These are phyloP conservation scores for Aegilops longissima DNA, from an alignment of 176 grass and related monocot genomes.

Conservation along the genomic window DNA sequence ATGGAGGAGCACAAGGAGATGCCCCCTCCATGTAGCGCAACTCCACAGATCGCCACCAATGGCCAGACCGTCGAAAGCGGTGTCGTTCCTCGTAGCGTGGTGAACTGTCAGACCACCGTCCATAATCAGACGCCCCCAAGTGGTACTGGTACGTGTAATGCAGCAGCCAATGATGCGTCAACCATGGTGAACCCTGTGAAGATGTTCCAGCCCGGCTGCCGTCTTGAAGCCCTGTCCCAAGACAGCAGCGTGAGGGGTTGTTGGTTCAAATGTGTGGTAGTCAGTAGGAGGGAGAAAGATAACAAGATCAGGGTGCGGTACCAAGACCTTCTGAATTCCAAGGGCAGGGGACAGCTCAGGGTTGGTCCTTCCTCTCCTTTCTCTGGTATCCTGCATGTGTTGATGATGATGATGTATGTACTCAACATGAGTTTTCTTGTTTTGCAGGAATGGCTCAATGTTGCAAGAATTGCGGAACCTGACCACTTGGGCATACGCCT, in stretches of 20 bases:
- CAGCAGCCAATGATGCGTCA: background rate
- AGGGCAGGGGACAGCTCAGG: slow-evolving; percentile 38
- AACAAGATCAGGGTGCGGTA: slow-evolving; percentile 55
- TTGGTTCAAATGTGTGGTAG: slow-evolving; percentile 60
- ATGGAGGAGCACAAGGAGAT: too few relatives aligned
- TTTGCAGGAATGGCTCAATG: slow-evolving; percentile 56
- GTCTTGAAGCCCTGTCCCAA: slow-evolving; percentile 55
- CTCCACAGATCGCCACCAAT: background rate
- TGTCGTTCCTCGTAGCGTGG: background rate
- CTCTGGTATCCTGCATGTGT: background rate
- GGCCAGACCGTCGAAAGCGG: background rate
- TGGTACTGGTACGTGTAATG: background rate
- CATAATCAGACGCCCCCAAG: background rate
- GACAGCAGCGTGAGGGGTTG: slow-evolving; percentile 73
- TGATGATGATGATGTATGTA: background rate
- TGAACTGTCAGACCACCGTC: background rate
- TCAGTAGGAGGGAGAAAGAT: slow-evolving; percentile 14
- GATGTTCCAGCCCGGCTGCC: slow-evolving; percentile 39
- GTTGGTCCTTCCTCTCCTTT: slow-evolving; percentile 24
- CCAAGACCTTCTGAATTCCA: slow-evolving; percentile 45
- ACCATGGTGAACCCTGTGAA: background rate
- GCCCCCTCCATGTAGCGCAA: too few relatives aligned
- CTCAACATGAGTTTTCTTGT: background rate
- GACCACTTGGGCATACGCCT: slow-evolving; percentile 46
- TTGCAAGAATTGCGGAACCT: slow-evolving; percentile 27